Evolutionary conservation across 2,329 filamentous ascomycete species (phyloP).

Genomic region (Exophiala oligosperma): DNA sequence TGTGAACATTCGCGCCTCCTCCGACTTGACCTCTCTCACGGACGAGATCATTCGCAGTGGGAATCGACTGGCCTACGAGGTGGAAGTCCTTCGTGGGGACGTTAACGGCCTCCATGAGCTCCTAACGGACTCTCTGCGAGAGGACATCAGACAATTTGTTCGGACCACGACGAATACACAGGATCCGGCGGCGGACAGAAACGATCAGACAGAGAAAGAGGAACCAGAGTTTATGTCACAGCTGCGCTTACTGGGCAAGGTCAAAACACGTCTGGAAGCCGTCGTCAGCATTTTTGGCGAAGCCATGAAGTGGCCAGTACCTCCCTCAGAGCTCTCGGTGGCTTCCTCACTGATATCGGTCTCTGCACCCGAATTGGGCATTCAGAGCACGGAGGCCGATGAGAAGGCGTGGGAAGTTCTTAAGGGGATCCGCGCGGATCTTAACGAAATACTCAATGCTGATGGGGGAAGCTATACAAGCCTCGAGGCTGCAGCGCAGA

Average conservation of each 20-base stretch:
- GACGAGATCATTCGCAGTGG: constrained; percentile 93
- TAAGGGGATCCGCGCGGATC: constrained; percentile 68
- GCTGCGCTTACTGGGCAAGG: constrained; percentile 77
- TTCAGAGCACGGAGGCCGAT: constrained; percentile 68
- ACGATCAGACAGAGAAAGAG: constrained; percentile 6
- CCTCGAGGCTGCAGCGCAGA: constrained; percentile 69
- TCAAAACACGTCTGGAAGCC: constrained; percentile 79
- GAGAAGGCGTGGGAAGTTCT: constrained; percentile 85
- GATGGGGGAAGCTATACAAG: constrained; percentile 63
- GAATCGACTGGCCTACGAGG: constrained; percentile 86
- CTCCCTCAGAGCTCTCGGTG: constrained; percentile 81
- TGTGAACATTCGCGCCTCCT: constrained; percentile 80
- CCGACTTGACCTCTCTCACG: constrained; percentile 80
- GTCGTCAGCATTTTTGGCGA: constrained; percentile 92
- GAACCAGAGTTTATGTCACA: constrained; percentile 72
- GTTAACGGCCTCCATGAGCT: constrained; percentile 77
- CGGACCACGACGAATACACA: constrained; percentile 42
- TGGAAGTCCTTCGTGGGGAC: constrained; percentile 89
- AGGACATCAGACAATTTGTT: constrained; percentile 73
- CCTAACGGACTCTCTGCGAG: constrained; percentile 68
- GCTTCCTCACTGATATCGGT: constrained; percentile 86
- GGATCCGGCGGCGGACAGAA: constrained; percentile 11
- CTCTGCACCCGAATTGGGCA: constrained; percentile 75
- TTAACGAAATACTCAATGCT: constrained; percentile 64
- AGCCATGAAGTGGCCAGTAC: constrained; percentile 92